Evolutionary conservation across 768 basidiomycete species (phyloP).

Genomic region (Rhodosporidiobolus sp.): DNA sequence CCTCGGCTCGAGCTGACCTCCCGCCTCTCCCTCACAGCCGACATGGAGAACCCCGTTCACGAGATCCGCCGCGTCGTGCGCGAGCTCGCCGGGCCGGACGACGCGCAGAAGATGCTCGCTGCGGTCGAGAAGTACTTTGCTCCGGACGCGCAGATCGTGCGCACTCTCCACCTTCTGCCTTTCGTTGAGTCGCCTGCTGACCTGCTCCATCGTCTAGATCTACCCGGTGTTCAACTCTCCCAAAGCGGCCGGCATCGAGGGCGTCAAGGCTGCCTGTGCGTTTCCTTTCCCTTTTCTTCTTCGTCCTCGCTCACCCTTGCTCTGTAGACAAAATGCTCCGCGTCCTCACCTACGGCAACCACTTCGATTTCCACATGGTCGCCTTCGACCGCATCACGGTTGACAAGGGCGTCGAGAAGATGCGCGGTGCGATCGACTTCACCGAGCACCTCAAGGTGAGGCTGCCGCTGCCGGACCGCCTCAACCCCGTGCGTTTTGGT

Average conservation of each 20-base stretch:
- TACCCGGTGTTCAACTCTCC: slow-evolving; percentile 37
- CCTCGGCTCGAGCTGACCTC: too few relatives aligned
- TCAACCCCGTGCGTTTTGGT: slow-evolving; percentile 13
- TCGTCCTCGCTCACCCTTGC: not conserved
- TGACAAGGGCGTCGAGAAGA: slow-evolving; percentile 20
- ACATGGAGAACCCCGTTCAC: slow-evolving; percentile 15
- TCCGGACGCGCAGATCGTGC: slow-evolving; percentile 11
- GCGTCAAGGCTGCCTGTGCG: slow-evolving; percentile 31
- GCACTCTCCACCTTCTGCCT: not conserved
- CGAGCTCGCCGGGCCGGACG: slow-evolving; percentile 3
- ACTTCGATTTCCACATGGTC: slow-evolving; percentile 23
- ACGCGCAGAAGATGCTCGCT: not conserved
- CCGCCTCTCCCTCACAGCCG: too few relatives aligned
- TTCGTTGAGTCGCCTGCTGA: not conserved
- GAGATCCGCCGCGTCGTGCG: slow-evolving; percentile 29
- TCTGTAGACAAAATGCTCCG: not conserved
- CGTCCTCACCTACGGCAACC: slow-evolving; percentile 32
- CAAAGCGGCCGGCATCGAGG: not conserved
- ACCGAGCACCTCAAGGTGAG: slow-evolving; percentile 33
- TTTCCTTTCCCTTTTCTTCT: not conserved
- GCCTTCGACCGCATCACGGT: slow-evolving; percentile 6
- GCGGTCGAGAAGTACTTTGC: slow-evolving; percentile 35
- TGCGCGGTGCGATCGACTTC: slow-evolving; percentile 5
- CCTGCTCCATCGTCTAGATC: not conserved
- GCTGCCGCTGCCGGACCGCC: slow-evolving; percentile 4